Percentiles rank a stretch among this genome's conserved stretches.
Conservation (phyloP, 2,329 filamentous ascomycete species). For the Trichophyton simii region DNA sequence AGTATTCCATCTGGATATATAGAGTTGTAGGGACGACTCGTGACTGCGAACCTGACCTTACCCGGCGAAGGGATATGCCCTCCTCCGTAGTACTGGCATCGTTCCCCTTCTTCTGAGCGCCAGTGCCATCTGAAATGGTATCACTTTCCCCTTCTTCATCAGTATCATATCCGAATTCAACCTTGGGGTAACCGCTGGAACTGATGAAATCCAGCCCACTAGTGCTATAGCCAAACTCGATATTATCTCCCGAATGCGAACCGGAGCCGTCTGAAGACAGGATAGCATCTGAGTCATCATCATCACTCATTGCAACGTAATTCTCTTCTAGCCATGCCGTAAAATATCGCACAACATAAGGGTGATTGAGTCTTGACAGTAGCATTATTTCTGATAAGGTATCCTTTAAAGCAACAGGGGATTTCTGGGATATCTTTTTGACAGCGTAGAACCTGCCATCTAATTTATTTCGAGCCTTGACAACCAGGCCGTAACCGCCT, state of each 20-base stretch:
- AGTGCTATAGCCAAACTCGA: constrained; percentile 58
- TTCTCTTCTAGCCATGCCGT: constrained; percentile 84
- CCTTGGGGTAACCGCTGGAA: constrained; percentile 61
- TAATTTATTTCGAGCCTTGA: constrained; percentile 86
- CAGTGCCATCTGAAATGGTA: constrained; percentile 24
- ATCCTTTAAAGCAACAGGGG: constrained; percentile 47
- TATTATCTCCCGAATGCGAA: constrained; percentile 22
- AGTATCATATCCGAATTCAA: constrained; percentile 60
- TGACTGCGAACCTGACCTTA: constrained; percentile 37
- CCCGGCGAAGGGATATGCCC: constrained; percentile 28
- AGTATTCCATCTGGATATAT: constrained; percentile 99
- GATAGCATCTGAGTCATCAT: constrained; percentile 29
- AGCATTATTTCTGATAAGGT: constrained; percentile 79
- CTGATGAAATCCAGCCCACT: constrained; percentile 88
- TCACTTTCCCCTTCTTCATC: constrained; percentile 31
- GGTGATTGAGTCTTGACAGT: constrained; percentile 85
- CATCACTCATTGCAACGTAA: constrained; percentile 27
- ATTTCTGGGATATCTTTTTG: constrained; percentile 85
- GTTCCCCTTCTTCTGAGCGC: constrained; percentile 5
- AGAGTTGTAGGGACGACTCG: constrained; percentile 58
- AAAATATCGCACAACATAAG: constrained; percentile 78
- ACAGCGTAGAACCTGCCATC: constrained; percentile 91
- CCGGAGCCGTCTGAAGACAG: not conserved
- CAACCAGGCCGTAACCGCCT: constrained; percentile 90
- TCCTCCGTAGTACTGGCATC: constrained; percentile 17